Evolutionary conservation across 306 rosid genomes (phyloP).

Genomic region (Comarum palustre): DNA sequence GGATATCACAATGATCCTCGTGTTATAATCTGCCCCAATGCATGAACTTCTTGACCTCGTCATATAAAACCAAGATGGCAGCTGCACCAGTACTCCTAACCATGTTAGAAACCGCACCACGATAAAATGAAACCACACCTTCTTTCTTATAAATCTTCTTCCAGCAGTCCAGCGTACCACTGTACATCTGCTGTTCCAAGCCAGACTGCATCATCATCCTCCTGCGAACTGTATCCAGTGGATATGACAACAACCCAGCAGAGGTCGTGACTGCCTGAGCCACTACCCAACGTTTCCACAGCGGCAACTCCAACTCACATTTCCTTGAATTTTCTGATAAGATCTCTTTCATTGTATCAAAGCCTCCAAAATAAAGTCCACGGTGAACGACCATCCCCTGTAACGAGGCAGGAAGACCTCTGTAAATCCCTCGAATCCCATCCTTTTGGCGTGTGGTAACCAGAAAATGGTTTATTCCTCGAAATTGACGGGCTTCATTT

Average conservation of each 20-base stretch:
- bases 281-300: conserved; percentile 84
- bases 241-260: conserved; percentile 84
- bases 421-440: conserved; percentile 69
- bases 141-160: conserved; percentile 65
- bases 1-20: background rate
- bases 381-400: conserved; percentile 91
- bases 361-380: conserved; percentile 92
- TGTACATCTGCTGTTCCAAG: conserved; percentile 57
- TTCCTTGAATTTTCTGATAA: conserved; percentile 42
- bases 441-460: conserved; percentile 56
- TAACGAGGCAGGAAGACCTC: conserved; percentile 93
- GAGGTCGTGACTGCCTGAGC: conserved; percentile 95
- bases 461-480: conserved; percentile 84
- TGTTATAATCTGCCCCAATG: conserved; percentile 57
- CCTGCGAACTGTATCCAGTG: conserved; percentile 86
- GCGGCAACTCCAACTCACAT: conserved; percentile 51
- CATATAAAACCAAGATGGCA: conserved; percentile 88
- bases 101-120: conserved; percentile 75
- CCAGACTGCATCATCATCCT: conserved; percentile 99
- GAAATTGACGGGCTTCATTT: conserved; percentile 65
- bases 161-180: conserved; percentile 81
- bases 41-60: conserved; percentile 82
- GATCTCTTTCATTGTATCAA: conserved; percentile 78
- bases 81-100: conserved; percentile 92
- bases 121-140: conserved; percentile 81